phyloP scores from a whole-genome alignment of 78 protist genomes.

The Isochrysis galbana region DNA sequence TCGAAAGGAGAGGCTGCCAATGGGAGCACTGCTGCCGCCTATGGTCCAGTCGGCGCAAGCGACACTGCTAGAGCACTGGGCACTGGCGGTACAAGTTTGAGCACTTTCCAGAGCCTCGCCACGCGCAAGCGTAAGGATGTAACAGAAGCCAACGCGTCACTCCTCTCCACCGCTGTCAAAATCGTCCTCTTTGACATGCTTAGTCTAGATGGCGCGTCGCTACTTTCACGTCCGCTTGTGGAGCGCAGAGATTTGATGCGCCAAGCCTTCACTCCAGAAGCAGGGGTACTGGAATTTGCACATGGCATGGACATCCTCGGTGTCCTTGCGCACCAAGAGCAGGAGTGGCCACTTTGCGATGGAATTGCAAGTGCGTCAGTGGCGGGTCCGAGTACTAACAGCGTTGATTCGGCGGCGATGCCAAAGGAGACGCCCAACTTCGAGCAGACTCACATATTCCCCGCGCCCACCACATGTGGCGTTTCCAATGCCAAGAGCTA shows the following conservation, averaged over 20 bases:
- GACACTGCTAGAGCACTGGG: too few species aligned
- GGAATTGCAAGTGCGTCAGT: too few species aligned
- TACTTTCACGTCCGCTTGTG: neutral
- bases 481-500: too few species aligned
- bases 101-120: conserved; percentile 29
- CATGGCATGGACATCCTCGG: neutral
- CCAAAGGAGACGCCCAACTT: too few species aligned
- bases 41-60: too few species aligned
- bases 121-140: conserved; percentile 5
- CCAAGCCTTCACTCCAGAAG: neutral
- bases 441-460: too few species aligned
- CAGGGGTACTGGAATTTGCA: neutral
- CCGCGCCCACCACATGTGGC: too few species aligned
- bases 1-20: neutral
- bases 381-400: too few species aligned
- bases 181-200: conserved; percentile 31
- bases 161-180: neutral
- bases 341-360: too few species aligned
- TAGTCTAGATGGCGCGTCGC: neutral
- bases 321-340: too few species aligned
- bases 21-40: neutral
- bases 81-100: neutral
- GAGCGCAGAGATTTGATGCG: neutral
- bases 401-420: too few species aligned
- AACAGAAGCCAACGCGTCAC: neutral